These are phyloP conservation scores for Ambrosia hybrid DNA, from an alignment of 140 eudicot genomes.

Conservation along the genomic window DNA sequence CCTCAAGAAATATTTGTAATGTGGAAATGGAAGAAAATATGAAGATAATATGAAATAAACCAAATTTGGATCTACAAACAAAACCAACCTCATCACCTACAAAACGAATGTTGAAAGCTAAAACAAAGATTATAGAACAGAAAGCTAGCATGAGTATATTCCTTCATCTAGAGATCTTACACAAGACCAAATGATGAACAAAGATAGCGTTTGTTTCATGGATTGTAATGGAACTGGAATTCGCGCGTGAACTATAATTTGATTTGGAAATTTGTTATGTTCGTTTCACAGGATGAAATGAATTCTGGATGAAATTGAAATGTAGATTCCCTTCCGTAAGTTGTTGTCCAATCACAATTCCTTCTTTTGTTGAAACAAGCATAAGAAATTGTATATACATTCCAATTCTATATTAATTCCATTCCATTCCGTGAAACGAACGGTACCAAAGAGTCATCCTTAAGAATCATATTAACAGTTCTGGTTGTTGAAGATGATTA, in stretches of 20 bases:
- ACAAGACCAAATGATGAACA: conserved; percentile 12
- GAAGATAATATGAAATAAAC: conserved; percentile 4
- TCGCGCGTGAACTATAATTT: no score
- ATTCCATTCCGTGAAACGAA: no score
- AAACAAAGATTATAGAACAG: conserved; percentile 7
- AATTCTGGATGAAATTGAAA: no score
- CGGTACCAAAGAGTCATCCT: background rate
- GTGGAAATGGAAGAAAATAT: conserved; percentile 7
- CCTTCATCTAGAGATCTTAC: conserved; percentile 9
- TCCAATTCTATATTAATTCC: no score
- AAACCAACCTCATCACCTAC: conserved; percentile 10
- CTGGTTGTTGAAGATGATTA: conserved; percentile 4
- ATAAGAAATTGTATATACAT: no score
- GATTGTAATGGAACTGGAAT: no score
- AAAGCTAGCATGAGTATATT: conserved; percentile 6
- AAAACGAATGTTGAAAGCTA: background rate
- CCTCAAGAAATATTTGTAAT: conserved; percentile 12
- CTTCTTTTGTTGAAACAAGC: no score
- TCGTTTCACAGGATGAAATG: no score
- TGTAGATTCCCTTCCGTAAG: no score
- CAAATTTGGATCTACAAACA: background rate
- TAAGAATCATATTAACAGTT: conserved; percentile 6
- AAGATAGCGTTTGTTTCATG: background rate
- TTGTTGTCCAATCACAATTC: no score
- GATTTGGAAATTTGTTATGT: no score